These are phyloP conservation scores for Trifolium fragiferum DNA, from an alignment of 306 rosid genomes.

Conservation along the genomic window DNA sequence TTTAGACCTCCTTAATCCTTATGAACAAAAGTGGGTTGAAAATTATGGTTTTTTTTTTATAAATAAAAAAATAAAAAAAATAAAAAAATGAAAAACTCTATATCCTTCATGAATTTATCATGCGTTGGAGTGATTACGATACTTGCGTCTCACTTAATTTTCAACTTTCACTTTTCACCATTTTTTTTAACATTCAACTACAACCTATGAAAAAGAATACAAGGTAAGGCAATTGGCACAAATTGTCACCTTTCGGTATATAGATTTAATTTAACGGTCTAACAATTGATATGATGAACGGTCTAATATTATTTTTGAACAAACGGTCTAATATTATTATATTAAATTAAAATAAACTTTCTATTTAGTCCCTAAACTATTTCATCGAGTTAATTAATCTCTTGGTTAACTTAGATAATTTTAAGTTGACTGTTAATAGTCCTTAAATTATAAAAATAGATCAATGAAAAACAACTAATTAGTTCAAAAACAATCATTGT, in stretches of 20 bases:
- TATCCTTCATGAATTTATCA: too few relatives aligned
- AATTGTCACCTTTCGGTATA: constrained; percentile 9
- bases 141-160: not conserved
- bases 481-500: too few relatives aligned
- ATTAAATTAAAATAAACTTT: too few relatives aligned
- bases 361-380: too few relatives aligned
- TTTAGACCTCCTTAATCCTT: not conserved
- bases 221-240: constrained; percentile 36
- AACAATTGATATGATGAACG: not conserved
- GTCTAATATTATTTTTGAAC: not conserved
- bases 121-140: not conserved
- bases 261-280: not conserved
- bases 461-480: too few relatives aligned
- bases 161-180: not conserved
- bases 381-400: too few relatives aligned
- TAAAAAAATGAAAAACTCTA: too few relatives aligned
- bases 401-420: too few relatives aligned
- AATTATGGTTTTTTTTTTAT: not conserved
- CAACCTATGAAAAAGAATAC: constrained; percentile 2
- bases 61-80: too few relatives aligned
- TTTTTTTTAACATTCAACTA: not conserved
- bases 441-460: too few relatives aligned
- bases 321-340: not conserved
- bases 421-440: too few relatives aligned
- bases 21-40: not conserved